These are phyloP conservation scores for Penicillium roqueforti DNA, from an alignment of 495 filamentous ascomycete genomes.

Conservation along the genomic window DNA sequence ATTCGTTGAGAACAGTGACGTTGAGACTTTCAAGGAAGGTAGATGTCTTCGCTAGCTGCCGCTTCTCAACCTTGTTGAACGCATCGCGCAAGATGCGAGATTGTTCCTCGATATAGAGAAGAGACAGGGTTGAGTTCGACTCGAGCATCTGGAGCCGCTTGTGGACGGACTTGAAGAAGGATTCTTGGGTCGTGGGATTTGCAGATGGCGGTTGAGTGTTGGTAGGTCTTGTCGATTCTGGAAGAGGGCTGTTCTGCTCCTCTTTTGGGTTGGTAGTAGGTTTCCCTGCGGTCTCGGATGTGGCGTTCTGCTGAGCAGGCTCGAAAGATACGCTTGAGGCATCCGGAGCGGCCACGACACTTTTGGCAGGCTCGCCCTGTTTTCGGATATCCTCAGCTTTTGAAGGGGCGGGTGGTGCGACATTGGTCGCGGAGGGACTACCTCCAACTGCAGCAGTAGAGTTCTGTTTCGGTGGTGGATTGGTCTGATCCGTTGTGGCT, in stretches of 20 bases:
- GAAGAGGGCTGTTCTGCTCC: conserved; percentile 23
- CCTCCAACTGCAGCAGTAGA: conserved; percentile 8
- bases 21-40: conserved; percentile 81
- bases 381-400: conserved; percentile 24
- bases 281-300: conserved; percentile 24
- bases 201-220: conserved; percentile 54
- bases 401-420: conserved; percentile 6
- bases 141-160: conserved; percentile 90
- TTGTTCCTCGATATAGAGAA: conserved; percentile 96
- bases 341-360: conserved; percentile 13
- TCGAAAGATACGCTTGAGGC: conserved; percentile 21
- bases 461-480: conserved; percentile 8
- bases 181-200: conserved; percentile 86
- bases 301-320: conserved; percentile 22
- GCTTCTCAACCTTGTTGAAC: conserved; percentile 83
- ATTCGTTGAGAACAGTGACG: conserved; percentile 76
- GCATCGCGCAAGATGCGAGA: conserved; percentile 88
- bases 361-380: conserved; percentile 17
- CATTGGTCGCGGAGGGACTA: conserved; percentile 4
- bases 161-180: conserved; percentile 93
- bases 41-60: conserved; percentile 77
- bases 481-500: conserved; percentile 5
- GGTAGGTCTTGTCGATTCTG: conserved; percentile 46
- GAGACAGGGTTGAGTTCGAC: conserved; percentile 83
- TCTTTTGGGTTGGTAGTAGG: conserved; percentile 25